Evolutionary conservation across 805 yeast genomes (phyloP).

Genomic region (Dipodascus geniculatus): DNA sequence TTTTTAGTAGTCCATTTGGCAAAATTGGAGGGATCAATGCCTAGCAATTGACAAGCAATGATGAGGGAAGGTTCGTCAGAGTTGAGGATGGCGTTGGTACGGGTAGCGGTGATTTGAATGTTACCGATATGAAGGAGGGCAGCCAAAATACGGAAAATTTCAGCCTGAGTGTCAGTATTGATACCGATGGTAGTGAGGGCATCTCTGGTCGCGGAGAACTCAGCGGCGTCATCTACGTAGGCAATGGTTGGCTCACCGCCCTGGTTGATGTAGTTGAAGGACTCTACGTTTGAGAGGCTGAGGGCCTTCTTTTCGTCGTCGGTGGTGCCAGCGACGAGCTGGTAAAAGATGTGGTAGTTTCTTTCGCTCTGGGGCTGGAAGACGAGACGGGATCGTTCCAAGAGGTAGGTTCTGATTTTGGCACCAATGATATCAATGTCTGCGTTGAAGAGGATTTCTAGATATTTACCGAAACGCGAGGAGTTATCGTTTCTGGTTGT

Average conservation of each 20-base stretch:
- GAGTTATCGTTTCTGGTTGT: constrained; percentile 96
- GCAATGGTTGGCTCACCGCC: constrained; percentile 64
- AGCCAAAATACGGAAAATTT: constrained; percentile 70
- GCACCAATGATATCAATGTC: constrained; percentile 83
- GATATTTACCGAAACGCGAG: constrained; percentile 92
- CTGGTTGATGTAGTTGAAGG: constrained; percentile 75
- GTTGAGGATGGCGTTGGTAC: constrained; percentile 69
- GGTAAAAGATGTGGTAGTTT: constrained; percentile 92
- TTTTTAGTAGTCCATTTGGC: constrained; percentile 89
- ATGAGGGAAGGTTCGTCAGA: constrained; percentile 80
- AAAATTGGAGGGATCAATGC: constrained; percentile 59
- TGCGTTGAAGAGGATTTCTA: constrained; percentile 77
- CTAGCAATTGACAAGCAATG: constrained; percentile 74
- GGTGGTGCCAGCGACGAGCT: constrained; percentile 59
- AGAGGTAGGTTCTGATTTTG: constrained; percentile 77
- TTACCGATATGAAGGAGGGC: constrained; percentile 90
- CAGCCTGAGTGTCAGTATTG: constrained; percentile 40
- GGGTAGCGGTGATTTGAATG: constrained; percentile 71
- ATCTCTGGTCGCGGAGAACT: constrained; percentile 60
- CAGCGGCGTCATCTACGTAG: constrained; percentile 74
- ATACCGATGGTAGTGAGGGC: constrained; percentile 79
- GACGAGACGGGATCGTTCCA: constrained; percentile 89
- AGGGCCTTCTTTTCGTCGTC: constrained; percentile 44
- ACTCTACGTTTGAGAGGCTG: constrained; percentile 51
- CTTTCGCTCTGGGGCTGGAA: constrained; percentile 84